phyloP scores from a whole-genome alignment of 495 filamentous ascomycete species.

The Xylaria castorea region DNA sequence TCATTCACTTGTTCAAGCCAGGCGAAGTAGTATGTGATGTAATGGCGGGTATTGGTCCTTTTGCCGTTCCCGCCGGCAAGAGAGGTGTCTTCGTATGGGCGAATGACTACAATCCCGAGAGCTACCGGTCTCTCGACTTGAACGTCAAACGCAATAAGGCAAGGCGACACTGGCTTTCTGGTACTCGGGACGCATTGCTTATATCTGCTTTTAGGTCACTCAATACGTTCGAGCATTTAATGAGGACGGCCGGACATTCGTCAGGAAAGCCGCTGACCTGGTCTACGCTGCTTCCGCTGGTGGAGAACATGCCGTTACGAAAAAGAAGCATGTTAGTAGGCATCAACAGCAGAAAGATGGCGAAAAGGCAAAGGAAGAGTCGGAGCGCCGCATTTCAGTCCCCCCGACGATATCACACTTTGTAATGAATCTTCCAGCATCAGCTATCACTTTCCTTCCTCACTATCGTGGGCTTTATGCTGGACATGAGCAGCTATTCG shows the following conservation, averaged over 20 bases:
- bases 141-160: conserved; percentile 82
- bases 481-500: conserved; percentile 69
- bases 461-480: conserved; percentile 83
- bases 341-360: background rate
- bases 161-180: conserved; percentile 5
- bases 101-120: conserved; percentile 95
- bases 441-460: conserved; percentile 83
- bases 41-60: conserved; percentile 97
- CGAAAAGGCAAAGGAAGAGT: conserved; percentile 6
- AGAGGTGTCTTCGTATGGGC: conserved; percentile 94
- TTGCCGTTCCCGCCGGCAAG: conserved; percentile 90
- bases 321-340: conserved; percentile 40
- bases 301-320: conserved; percentile 52
- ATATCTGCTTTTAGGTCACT: conserved; percentile 57
- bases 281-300: conserved; percentile 63
- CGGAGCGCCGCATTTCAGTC: conserved; percentile 53
- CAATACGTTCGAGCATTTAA: conserved; percentile 80
- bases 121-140: conserved; percentile 70
- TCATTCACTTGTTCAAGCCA: conserved; percentile 76
- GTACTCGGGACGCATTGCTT: conserved; percentile 17
- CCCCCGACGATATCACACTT: conserved; percentile 84
- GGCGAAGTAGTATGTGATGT: conserved; percentile 94
- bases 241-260: conserved; percentile 81
- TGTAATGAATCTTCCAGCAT: conserved; percentile 95
- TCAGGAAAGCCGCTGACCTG: conserved; percentile 66